These are phyloP conservation scores for Kwoniella pini DNA, from an alignment of 768 basidiomycete genomes.

Conservation along the genomic window DNA sequence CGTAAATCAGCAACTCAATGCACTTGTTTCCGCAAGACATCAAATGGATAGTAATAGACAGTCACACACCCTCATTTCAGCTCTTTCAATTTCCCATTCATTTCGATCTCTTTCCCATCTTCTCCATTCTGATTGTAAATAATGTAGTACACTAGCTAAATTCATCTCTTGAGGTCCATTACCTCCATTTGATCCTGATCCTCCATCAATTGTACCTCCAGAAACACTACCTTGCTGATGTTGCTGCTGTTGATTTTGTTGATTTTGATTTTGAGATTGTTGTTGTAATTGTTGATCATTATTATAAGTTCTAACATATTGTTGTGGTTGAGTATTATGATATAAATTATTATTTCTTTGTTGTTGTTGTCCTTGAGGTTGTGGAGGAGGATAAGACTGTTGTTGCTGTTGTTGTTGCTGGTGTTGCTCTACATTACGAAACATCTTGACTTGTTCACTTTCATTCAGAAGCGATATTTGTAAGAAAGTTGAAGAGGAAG, in stretches of 20 bases:
- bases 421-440: constrained; percentile 10
- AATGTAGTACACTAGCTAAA: constrained; percentile 91
- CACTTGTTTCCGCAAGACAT: too few species aligned
- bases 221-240: constrained; percentile 17
- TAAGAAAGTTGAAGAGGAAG: too few species aligned
- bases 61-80: constrained; percentile 98
- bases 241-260: constrained; percentile 15
- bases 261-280: constrained; percentile 22
- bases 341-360: constrained; percentile 52
- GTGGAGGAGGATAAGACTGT: constrained; percentile 49
- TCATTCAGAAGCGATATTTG: neutral
- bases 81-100: constrained; percentile 99
- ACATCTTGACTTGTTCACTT: constrained; percentile 9
- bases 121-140: constrained; percentile 96
- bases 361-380: constrained; percentile 59
- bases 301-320: too few species aligned
- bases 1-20: too few species aligned
- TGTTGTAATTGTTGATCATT: constrained; percentile 28
- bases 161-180: constrained; percentile 65
- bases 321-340: too few species aligned
- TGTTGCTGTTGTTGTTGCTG: constrained; percentile 54
- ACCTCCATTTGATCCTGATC: constrained; percentile 16
- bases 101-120: constrained; percentile 97
- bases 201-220: constrained; percentile 28
- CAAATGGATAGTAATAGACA: too few species aligned